Conservation (phyloP, 306 rosid genomes). For the Hippophae rhamnoides region DNA sequence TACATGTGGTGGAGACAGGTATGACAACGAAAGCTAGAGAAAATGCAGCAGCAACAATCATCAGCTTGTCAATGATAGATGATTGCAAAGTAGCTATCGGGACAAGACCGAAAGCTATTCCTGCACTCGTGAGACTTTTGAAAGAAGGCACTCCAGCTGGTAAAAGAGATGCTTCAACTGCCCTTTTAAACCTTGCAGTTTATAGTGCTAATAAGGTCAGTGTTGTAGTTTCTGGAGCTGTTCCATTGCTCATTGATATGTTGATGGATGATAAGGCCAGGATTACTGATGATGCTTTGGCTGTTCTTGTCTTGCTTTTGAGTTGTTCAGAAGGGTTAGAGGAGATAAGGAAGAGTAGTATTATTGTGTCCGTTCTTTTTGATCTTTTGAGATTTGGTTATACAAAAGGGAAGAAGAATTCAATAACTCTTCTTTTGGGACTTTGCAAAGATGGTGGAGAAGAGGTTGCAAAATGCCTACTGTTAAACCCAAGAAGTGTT, state of each 20-base stretch:
- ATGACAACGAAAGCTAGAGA: slow-evolving; percentile 78
- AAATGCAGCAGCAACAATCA: slow-evolving; percentile 82
- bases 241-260: slow-evolving; percentile 52
- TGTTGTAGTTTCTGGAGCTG: slow-evolving; percentile 46
- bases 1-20: slow-evolving; percentile 61
- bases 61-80: slow-evolving; percentile 64
- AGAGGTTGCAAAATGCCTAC: slow-evolving; percentile 48
- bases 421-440: slow-evolving; percentile 65
- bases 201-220: slow-evolving; percentile 55
- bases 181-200: slow-evolving; percentile 64
- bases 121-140: slow-evolving; percentile 62
- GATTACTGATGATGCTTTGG: slow-evolving; percentile 67
- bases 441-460: slow-evolving; percentile 81
- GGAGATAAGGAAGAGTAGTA: slow-evolving; percentile 59
- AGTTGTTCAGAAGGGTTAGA: slow-evolving; percentile 59
- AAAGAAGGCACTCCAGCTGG: slow-evolving; percentile 74
- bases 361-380: slow-evolving; percentile 58
- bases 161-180: slow-evolving; percentile 75
- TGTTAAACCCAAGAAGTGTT: slow-evolving; percentile 70
- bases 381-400: slow-evolving; percentile 92
- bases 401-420: slow-evolving; percentile 70
- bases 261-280: slow-evolving; percentile 76
- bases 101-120: slow-evolving; percentile 46
- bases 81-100: slow-evolving; percentile 70
- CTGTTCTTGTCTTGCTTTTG: slow-evolving; percentile 53